Conservation (phyloP, 2,329 filamentous ascomycete genomes). For the Xylariaceae sp. region DNA sequence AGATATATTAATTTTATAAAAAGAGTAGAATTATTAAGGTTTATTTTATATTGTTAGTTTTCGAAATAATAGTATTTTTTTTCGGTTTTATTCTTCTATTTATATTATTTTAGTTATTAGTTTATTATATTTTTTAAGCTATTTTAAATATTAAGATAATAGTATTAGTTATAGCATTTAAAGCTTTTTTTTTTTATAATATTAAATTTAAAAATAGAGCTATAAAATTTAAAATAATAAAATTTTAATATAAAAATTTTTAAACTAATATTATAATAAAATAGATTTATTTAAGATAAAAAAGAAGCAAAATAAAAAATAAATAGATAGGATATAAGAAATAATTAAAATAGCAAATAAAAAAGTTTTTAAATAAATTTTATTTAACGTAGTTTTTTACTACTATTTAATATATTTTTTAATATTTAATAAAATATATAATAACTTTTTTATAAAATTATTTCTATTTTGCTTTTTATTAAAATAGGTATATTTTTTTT, state of each 20-base stretch:
- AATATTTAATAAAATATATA: slow-evolving; percentile 7
- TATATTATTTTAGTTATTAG: background rate
- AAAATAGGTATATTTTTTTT: slow-evolving; percentile 15
- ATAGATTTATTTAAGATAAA: background rate
- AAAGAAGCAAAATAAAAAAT: background rate
- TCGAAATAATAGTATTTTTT: background rate
- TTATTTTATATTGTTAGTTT: background rate
- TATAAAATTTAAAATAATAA: background rate
- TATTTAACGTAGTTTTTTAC: background rate
- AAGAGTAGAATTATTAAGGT: background rate
- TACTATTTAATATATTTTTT: slow-evolving; percentile 2
- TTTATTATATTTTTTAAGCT: background rate
- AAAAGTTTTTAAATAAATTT: background rate
- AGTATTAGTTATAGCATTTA: background rate
- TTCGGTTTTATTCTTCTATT: background rate
- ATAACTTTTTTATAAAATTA: slow-evolving; percentile 2
- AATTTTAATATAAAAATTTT: background rate
- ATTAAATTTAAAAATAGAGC: background rate
- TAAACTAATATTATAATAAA: background rate
- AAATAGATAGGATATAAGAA: too few relatives aligned
- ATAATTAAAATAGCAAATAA: too few relatives aligned
- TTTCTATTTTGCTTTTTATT: background rate
- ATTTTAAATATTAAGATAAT: background rate
- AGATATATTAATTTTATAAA: background rate
- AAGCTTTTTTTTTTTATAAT: background rate